Conservation (phyloP, 805 yeast species). For the Wickerhamiella hasegawae region DNA sequence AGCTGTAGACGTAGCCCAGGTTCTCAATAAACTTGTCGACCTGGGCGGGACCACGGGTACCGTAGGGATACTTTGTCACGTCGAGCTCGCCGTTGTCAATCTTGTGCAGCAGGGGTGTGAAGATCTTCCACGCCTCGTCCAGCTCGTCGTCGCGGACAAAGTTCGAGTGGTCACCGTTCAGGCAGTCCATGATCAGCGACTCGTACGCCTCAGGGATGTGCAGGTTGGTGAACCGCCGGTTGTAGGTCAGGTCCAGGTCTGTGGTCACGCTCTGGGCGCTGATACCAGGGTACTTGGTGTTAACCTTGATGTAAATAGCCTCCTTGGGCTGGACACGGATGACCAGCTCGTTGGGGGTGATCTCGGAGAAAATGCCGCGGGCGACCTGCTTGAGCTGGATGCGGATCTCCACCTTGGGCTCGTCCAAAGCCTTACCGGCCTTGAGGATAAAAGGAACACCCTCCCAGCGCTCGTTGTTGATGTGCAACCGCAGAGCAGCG, state of each 20-base stretch:
- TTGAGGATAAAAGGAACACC: slow-evolving; percentile 93
- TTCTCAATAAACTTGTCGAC: slow-evolving; percentile 43
- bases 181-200: slow-evolving; percentile 79
- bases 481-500: slow-evolving; percentile 67
- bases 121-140: slow-evolving; percentile 81
- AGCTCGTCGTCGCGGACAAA: slow-evolving; percentile 97
- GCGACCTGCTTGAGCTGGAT: slow-evolving; percentile 76
- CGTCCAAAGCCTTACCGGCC: slow-evolving; percentile 96
- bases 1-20: slow-evolving; percentile 60
- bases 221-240: slow-evolving; percentile 64
- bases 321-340: slow-evolving; percentile 90
- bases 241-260: slow-evolving; percentile 79
- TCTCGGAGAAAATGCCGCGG: slow-evolving; percentile 56
- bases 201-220: slow-evolving; percentile 98
- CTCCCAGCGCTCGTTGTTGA: slow-evolving; percentile 92
- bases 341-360: slow-evolving; percentile 85
- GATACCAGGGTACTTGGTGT: slow-evolving; percentile 86
- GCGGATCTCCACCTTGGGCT: slow-evolving; percentile 87
- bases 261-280: slow-evolving; percentile 68
- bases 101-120: slow-evolving; percentile 76
- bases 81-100: slow-evolving; percentile 57
- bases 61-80: slow-evolving; percentile 57
- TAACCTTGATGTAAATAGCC: slow-evolving; percentile 84
- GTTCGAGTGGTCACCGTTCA: slow-evolving; percentile 87
- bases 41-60: slow-evolving; percentile 73